Percentiles rank a stretch among this genome's conserved stretches.
Conservation (phyloP, 495 filamentous ascomycete species). For the Apiosordaria backusii region DNA sequence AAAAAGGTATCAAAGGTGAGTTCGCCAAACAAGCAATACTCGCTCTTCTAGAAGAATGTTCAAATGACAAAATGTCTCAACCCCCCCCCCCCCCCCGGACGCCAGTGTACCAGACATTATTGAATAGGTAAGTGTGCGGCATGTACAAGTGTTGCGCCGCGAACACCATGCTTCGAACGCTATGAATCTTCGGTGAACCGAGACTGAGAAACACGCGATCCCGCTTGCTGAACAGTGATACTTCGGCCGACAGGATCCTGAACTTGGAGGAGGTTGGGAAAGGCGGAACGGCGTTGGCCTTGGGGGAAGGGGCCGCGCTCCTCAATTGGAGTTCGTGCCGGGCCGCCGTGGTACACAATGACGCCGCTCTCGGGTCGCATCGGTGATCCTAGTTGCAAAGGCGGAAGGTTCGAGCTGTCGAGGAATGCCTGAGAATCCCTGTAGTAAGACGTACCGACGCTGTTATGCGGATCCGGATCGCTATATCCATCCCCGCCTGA, state of each 20-base stretch:
- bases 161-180: background rate
- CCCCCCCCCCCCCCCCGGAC: background rate
- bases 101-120: constrained; percentile 12
- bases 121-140: background rate
- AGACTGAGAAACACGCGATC: constrained; percentile 44
- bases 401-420: constrained; percentile 29
- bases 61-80: background rate
- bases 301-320: constrained; percentile 40
- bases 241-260: constrained; percentile 44
- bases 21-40: background rate
- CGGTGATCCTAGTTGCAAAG: constrained; percentile 42
- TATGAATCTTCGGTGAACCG: constrained; percentile 49
- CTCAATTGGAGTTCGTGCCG: constrained; percentile 42
- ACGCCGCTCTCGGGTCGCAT: constrained; percentile 48
- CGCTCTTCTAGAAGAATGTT: background rate
- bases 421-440: constrained; percentile 47
- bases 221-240: constrained; percentile 40
- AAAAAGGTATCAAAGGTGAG: constrained; percentile 1
- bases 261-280: constrained; percentile 28
- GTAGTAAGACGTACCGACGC: constrained; percentile 47
- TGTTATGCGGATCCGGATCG: constrained; percentile 53
- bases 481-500: constrained; percentile 69
- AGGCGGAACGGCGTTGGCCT: constrained; percentile 21
- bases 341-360: constrained; percentile 43
- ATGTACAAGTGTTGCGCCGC: background rate